A percentile compares a stretch with the other conserved stretches of the same genome.
Evolutionary conservation across 2,329 filamentous ascomycete genomes (phyloP).

Genomic region (Trichoderma harzianum): DNA sequence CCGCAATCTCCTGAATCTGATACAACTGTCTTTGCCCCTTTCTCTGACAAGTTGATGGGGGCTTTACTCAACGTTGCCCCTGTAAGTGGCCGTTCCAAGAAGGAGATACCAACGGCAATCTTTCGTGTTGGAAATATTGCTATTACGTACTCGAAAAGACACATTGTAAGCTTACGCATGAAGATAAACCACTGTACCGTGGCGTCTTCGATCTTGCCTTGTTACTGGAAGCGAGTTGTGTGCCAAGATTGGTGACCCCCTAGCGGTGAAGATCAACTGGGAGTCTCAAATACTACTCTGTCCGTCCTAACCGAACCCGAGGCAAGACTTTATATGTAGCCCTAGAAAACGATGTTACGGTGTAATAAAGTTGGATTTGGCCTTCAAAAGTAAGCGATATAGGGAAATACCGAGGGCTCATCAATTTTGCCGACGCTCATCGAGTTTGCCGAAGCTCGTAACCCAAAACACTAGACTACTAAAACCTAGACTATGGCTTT

Average conservation of each 20-base stretch:
- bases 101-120: neutral
- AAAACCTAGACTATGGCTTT: neutral
- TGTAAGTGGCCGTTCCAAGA: neutral
- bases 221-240: neutral
- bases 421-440: neutral
- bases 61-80: neutral
- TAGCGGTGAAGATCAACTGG: neutral
- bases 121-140: neutral
- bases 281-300: neutral
- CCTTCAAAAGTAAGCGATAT: neutral
- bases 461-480: neutral
- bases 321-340: neutral
- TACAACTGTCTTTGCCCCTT: neutral
- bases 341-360: neutral
- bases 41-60: neutral
- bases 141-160: neutral
- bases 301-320: neutral
- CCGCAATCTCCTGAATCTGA: neutral
- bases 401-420: neutral
- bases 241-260: neutral
- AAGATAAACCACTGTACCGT: neutral
- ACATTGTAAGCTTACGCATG: neutral
- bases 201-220: neutral
- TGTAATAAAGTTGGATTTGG: neutral
- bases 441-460: neutral